Conservation (phyloP, 2,329 filamentous ascomycete species). For the Pestalotiopsis sp. region DNA sequence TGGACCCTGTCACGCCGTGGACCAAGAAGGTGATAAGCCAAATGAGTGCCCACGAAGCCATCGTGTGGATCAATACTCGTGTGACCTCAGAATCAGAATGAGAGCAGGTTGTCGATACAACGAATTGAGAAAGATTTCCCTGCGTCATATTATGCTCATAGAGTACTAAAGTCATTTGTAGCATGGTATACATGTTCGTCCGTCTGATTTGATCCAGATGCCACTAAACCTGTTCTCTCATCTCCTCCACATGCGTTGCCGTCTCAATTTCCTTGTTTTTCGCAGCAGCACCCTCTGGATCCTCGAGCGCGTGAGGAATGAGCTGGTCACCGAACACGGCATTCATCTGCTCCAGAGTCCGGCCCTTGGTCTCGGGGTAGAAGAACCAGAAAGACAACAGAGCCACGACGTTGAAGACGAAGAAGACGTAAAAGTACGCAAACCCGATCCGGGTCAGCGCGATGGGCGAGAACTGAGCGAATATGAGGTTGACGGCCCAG, state of each 20-base stretch:
- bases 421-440: conserved; percentile 44
- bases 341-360: conserved; percentile 32
- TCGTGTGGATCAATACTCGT: conserved; percentile 1
- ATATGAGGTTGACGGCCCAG: conserved; percentile 22
- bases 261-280: neutral
- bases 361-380: conserved; percentile 35
- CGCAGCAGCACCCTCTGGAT: conserved; percentile 2
- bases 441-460: conserved; percentile 39
- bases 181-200: neutral
- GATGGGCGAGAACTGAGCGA: conserved; percentile 44
- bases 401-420: conserved; percentile 34
- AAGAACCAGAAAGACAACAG: conserved; percentile 39
- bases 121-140: no score
- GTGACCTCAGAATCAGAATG: neutral
- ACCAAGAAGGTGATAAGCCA: conserved; percentile 9
- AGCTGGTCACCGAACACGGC: conserved; percentile 29
- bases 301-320: neutral
- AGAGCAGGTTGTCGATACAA: neutral
- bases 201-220: neutral
- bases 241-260: neutral
- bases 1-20: conserved; percentile 9
- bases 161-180: neutral
- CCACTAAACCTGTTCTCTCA: neutral
- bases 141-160: no score
- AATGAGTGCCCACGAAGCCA: conserved; percentile 3